These are phyloP conservation scores for Neoboletus subvelutipes DNA, from an alignment of 768 basidiomycete species.

Conservation along the genomic window DNA sequence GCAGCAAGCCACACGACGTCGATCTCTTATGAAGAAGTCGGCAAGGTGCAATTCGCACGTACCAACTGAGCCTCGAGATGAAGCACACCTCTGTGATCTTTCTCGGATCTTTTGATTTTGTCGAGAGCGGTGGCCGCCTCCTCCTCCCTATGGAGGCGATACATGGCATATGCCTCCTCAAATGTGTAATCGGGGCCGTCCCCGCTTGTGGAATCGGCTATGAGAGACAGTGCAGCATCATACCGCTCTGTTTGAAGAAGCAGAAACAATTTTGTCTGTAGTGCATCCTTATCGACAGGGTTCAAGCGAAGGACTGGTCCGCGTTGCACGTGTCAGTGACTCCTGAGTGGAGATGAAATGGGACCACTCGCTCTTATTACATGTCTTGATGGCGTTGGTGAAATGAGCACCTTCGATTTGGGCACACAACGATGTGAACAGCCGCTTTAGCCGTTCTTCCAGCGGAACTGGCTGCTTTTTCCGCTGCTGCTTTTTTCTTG, in stretches of 20 bases:
- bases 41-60: constrained; percentile 28
- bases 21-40: constrained; percentile 23
- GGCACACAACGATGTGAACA: constrained; percentile 78
- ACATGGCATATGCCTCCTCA: constrained; percentile 81
- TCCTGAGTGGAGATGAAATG: constrained; percentile 22
- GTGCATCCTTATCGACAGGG: constrained; percentile 67
- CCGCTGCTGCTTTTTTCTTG: constrained; percentile 11
- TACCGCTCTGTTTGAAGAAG: constrained; percentile 88
- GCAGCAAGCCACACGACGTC: constrained; percentile 11
- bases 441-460: constrained; percentile 44
- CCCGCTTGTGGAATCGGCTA: constrained; percentile 30
- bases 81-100: constrained; percentile 57
- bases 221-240: constrained; percentile 60
- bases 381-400: constrained; percentile 83
- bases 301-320: constrained; percentile 66
- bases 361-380: constrained; percentile 75
- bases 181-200: constrained; percentile 39
- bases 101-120: constrained; percentile 43
- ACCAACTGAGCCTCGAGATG: constrained; percentile 91
- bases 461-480: constrained; percentile 23
- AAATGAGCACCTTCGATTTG: constrained; percentile 92
- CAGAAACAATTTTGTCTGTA: constrained; percentile 83
- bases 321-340: constrained; percentile 18
- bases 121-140: constrained; percentile 61
- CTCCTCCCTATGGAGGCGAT: constrained; percentile 74